Evolutionary conservation across 257 asterid genomes (phyloP).

Genomic region (Fraxinus quadrangulata): DNA sequence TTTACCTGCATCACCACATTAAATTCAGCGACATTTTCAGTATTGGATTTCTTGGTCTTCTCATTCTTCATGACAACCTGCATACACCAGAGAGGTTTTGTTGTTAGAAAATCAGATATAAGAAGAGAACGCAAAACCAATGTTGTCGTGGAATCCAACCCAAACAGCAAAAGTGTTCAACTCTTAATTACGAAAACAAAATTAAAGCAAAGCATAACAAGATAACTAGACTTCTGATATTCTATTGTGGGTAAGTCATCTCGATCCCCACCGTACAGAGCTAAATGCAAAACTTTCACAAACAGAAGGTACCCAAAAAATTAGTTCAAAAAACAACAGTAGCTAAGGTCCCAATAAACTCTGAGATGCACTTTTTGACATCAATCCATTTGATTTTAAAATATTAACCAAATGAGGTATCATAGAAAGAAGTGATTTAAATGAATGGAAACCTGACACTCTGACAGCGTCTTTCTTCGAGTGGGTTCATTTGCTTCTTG

Average conservation of each 20-base stretch:
- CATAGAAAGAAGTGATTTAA: not conserved
- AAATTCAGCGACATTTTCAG: slow-evolving; percentile 81
- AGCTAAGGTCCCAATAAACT: not conserved
- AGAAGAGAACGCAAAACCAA: slow-evolving; percentile 20
- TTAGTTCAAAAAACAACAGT: not conserved
- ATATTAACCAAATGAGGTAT: not conserved
- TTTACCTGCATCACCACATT: slow-evolving; percentile 94
- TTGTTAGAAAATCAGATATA: slow-evolving; percentile 5
- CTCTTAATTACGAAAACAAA: slow-evolving; percentile 14
- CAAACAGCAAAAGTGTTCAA: slow-evolving; percentile 17
- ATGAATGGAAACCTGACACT: not conserved
- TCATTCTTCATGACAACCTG: slow-evolving; percentile 69
- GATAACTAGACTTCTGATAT: slow-evolving; percentile 1
- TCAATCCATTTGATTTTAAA: not conserved
- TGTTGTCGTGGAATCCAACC: slow-evolving; percentile 21
- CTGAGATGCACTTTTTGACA: not conserved
- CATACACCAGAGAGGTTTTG: slow-evolving; percentile 25
- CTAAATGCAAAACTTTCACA: slow-evolving; percentile 9
- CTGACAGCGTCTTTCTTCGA: slow-evolving; percentile 3
- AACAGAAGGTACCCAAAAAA: slow-evolving; percentile 3
- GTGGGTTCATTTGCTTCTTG: not conserved
- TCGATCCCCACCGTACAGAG: slow-evolving; percentile 1
- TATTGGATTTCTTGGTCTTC: slow-evolving; percentile 48
- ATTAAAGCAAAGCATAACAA: not conserved
- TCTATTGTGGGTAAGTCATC: not conserved